Base-by-base conservation (phyloP, 2,329 filamentous ascomycete genomes). In the Pseudopyricularia cyperi region DNA sequence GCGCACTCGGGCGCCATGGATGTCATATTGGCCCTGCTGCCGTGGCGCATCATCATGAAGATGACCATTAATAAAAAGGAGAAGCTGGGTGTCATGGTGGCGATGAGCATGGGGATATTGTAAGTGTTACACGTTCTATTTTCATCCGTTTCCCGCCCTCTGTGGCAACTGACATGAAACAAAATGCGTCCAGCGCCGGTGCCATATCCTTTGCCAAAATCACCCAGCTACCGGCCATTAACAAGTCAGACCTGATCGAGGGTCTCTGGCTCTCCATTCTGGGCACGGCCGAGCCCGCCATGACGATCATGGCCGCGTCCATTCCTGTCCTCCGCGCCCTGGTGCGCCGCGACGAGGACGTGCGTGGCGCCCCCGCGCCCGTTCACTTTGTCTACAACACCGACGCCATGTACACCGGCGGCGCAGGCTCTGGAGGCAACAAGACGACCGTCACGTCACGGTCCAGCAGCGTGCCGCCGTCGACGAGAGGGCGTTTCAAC, bases 101-200 rank as follows among this genome's bases (percentile, higher is more conserved):
- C 69, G 8, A 71, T 72, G 70, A 68, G 66, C 55, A 66, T 71
- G 59, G 69, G 69, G 1, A 52, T 71, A 2, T 67, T 71, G 67
- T 69, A 57, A 57, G 64, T 57, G 15, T 22, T 26, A 7, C 32
- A 7, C 8, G 15, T 34, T 9, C 28, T 50, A 9, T 22, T 35
- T 26, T 1, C 47, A 12, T 34, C n/a, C 5, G 8, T 3, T 7
- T n/a, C 47, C 24, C 9, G 3, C 19, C 17, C 4, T 6, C 6
- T 3, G 39, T 33, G 17, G 12, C 26, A 34, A n/a, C 34, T 34
- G 22, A 39, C 15, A 26, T 24, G 11, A 4, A n/a, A 9, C 30
- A n/a, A 28, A 3, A 14, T 19, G 2, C 7, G 0, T 19, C 17
- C 33, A 49, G 44, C 42, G 52, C 53, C 32, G 52, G 52, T 1